Evolutionary conservation across 2,329 filamentous ascomycete genomes (phyloP), one percentile per base, ranked within the genome.

Genomic region (Orbilia blumenaviensis): DNA sequence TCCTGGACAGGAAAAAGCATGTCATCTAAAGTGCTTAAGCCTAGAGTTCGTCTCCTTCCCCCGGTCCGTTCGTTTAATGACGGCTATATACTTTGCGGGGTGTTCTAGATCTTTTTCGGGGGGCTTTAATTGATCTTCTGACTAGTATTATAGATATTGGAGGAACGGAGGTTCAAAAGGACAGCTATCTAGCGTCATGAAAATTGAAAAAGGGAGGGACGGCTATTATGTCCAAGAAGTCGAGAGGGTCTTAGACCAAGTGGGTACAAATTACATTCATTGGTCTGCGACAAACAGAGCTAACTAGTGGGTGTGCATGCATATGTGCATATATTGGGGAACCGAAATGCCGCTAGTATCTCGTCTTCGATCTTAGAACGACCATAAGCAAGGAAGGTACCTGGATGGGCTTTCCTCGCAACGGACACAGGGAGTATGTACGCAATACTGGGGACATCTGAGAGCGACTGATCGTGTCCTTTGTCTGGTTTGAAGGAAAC

Each of bases 51-150:
- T n/a, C n/a, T n/a, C n/a, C n/a, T n/a, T n/a, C 10, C 29, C 32
- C 32, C 16, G 3, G 52, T 27, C 56, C 5, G 14, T 18, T 36
- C 8, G 34, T 60, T 41, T 34, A 36, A 58, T 44, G 50, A 18
- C 36, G 63, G 58, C 25, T 21, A 66, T 14, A 56, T 44, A 21
- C 7, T 44, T 54, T 56, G 52, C n/a, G 14, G 8, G 27, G 23
- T 46, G 63, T 34, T 58, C 63, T 67, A 67, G 63, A 67, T 67
- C 38, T 29, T 67, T 44, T 44, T 18, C 14, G 10, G n/a, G 16
- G 25, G 7, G n/a, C n/a, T n/a, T n/a, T n/a, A n/a, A n/a, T n/a
- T n/a, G 8, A 14, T 67, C 16, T 25, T 25, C 27, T 48, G 27
- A n/a, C 9, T 38, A 29, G 2, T 2, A 6, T 16, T 29, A 34